Evolutionary conservation across 2,329 filamentous ascomycete genomes (phyloP).

Genomic region (Mycosphaerella arachidis): DNA sequence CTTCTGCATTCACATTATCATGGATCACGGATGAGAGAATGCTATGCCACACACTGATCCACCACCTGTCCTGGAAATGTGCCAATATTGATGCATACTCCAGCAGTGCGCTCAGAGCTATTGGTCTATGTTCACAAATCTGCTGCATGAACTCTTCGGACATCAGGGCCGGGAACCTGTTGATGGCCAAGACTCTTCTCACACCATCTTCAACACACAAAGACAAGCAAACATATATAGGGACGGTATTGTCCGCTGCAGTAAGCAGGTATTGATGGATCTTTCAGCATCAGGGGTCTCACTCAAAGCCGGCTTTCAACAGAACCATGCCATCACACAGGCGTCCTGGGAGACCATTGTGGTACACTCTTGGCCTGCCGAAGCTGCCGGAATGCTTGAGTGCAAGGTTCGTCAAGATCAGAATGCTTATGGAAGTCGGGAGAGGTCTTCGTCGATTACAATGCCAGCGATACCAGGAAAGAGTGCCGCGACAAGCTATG

Average conservation of each 20-base stretch:
- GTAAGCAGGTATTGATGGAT: no score
- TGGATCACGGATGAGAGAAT: conserved; percentile 21
- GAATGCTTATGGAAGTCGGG: not conserved
- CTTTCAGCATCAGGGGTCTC: no score
- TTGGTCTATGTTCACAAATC: conserved; percentile 16
- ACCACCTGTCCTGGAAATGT: conserved; percentile 21
- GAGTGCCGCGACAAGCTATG: conserved; percentile 17
- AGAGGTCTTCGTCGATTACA: not conserved
- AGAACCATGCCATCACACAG: conserved; percentile 17
- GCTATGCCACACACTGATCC: conserved; percentile 22
- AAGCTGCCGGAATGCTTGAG: conserved; percentile 10
- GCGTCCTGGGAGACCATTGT: conserved; percentile 12
- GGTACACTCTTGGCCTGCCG: conserved; percentile 7
- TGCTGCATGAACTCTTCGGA: conserved; percentile 22
- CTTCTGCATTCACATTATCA: not conserved
- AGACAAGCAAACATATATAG: no score
- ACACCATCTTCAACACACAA: no score
- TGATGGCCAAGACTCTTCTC: no score
- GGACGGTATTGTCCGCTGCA: no score
- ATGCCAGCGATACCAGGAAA: not conserved
- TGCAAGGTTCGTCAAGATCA: conserved; percentile 4
- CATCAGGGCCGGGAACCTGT: conserved; percentile 21
- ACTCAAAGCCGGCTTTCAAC: no score
- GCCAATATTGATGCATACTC: conserved; percentile 20
- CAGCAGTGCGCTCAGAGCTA: conserved; percentile 21